phyloP scores from a whole-genome alignment of 2,329 filamentous ascomycete genomes.

The Ophiostoma tasmaniense region DNA sequence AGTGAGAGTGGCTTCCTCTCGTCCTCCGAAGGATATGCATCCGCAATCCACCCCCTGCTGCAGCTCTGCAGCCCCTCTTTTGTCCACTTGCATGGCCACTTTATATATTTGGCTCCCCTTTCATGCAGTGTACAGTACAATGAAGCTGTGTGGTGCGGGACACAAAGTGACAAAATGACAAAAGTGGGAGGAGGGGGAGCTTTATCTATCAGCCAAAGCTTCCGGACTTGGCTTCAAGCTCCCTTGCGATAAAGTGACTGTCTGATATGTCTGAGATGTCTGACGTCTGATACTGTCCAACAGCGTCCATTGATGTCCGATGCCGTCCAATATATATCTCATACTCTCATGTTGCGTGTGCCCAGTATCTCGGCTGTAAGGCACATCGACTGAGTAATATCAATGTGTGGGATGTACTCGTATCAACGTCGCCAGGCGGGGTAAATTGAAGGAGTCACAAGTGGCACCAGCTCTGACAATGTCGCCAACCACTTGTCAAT shows the following conservation, averaged over 20 bases:
- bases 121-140: neutral
- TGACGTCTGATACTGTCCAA: neutral
- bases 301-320: neutral
- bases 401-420: neutral
- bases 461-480: neutral
- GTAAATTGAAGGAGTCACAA: neutral
- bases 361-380: neutral
- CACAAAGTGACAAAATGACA: neutral
- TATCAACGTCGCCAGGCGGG: neutral
- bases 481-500: neutral
- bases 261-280: neutral
- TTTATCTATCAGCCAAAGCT: neutral
- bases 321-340: neutral
- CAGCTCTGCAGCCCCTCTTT: constrained; percentile 5
- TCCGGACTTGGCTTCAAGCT: neutral
- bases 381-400: neutral
- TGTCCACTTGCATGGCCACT: neutral
- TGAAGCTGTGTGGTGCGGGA: neutral
- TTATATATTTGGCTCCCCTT: neutral
- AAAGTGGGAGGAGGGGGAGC: neutral
- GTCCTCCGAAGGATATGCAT: neutral
- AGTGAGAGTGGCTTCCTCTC: neutral
- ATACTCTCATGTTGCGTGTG: neutral
- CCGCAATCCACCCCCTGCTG: constrained; percentile 6
- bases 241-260: neutral